Evolutionary conservation across 2,329 filamentous ascomycete species (phyloP).

Genomic region (Ophiocordyceps camponoti-floridani): DNA sequence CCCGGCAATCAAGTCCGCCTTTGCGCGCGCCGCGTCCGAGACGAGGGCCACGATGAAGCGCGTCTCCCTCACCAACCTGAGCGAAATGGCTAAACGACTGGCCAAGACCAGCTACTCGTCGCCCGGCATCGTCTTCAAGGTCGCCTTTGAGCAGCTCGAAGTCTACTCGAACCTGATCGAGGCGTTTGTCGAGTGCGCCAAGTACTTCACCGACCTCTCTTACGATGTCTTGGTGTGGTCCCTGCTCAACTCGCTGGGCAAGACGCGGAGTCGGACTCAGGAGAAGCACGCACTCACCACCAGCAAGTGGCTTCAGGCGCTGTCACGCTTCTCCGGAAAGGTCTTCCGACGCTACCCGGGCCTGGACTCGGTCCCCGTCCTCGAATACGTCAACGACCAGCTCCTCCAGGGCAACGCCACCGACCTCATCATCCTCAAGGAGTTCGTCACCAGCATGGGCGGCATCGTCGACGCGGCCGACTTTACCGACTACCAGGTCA

Average conservation of each 20-base stretch:
- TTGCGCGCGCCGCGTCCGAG: slow-evolving; percentile 57
- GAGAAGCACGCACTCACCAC: slow-evolving; percentile 51
- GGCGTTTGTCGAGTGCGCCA: slow-evolving; percentile 82
- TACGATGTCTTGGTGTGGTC: slow-evolving; percentile 93
- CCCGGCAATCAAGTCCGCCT: slow-evolving; percentile 62
- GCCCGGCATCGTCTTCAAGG: slow-evolving; percentile 79
- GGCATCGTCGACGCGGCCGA: slow-evolving; percentile 76
- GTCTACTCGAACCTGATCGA: slow-evolving; percentile 90
- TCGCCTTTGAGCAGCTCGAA: slow-evolving; percentile 80
- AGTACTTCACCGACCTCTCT: slow-evolving; percentile 81
- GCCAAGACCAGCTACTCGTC: slow-evolving; percentile 87
- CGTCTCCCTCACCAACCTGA: slow-evolving; percentile 71
- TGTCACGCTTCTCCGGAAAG: slow-evolving; percentile 80
- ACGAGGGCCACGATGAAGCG: slow-evolving; percentile 79
- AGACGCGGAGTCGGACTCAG: slow-evolving; percentile 44
- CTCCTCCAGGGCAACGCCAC: slow-evolving; percentile 69
- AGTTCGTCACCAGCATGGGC: slow-evolving; percentile 82
- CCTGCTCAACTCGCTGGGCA: slow-evolving; percentile 56
- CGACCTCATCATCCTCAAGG: slow-evolving; percentile 79
- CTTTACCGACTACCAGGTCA: slow-evolving; percentile 74
- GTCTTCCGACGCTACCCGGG: slow-evolving; percentile 74
- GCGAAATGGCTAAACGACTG: slow-evolving; percentile 69
- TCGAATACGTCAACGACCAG: slow-evolving; percentile 81
- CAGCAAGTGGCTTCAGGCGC: slow-evolving; percentile 78
- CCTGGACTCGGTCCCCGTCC: slow-evolving; percentile 67